phyloP scores from a whole-genome alignment of 202 grass and related monocot genomes.

The Saccharum hybrid region DNA sequence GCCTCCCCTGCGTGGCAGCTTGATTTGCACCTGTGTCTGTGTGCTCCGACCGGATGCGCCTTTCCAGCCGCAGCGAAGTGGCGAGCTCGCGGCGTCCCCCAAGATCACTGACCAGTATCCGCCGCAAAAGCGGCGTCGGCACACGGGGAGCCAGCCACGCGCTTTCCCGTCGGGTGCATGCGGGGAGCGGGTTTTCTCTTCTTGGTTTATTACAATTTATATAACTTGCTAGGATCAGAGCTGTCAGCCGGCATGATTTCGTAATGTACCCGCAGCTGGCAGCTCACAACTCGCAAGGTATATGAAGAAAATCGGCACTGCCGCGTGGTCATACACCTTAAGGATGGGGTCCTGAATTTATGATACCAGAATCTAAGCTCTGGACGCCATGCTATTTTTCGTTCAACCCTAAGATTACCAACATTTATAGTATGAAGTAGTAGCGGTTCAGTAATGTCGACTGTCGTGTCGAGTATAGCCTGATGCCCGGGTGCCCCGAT shows the following conservation, averaged over 20 bases:
- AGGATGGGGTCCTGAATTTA: slow-evolving; percentile 1
- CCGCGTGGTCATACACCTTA: neutral
- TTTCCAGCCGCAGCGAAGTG: slow-evolving; percentile 36
- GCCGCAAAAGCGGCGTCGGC: slow-evolving; percentile 28
- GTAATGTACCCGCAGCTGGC: neutral
- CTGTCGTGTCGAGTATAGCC: neutral
- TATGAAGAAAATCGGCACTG: neutral
- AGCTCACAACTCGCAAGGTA: neutral
- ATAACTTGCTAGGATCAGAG: neutral
- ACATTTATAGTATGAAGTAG: neutral
- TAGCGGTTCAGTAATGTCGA: neutral
- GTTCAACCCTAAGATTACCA: neutral
- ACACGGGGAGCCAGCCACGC: slow-evolving; percentile 8
- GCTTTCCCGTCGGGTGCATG: neutral
- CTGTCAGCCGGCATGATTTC: neutral
- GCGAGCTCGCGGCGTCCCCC: neutral
- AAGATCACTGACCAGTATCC: neutral
- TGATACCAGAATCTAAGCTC: neutral
- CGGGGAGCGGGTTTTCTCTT: neutral
- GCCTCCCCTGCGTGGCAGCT: too few relatives aligned
- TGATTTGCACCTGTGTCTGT: neutral
- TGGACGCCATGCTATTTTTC: neutral
- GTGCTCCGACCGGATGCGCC: neutral
- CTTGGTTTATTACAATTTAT: too few relatives aligned
- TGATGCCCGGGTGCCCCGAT: neutral